These are phyloP conservation scores for Aspergillus oerlinghausenensis DNA, from an alignment of 2,329 filamentous ascomycete species.

Conservation along the genomic window DNA sequence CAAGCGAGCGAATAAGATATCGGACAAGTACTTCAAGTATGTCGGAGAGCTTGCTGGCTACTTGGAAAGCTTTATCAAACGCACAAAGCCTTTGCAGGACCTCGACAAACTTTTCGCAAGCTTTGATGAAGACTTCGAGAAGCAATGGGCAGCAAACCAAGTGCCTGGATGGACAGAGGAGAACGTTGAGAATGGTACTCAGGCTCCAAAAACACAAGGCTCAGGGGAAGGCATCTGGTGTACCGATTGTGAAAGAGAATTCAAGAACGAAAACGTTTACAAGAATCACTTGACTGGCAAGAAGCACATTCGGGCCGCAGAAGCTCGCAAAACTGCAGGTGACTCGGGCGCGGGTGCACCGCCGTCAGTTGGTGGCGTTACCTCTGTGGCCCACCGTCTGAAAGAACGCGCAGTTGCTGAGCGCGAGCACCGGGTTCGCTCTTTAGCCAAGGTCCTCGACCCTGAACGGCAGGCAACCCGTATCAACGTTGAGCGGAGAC, in stretches of 20 bases:
- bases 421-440: constrained; percentile 77
- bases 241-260: constrained; percentile 86
- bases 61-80: constrained; percentile 80
- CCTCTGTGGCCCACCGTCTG: constrained; percentile 46
- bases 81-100: constrained; percentile 81
- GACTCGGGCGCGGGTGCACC: constrained; percentile 35
- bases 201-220: constrained; percentile 49
- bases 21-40: constrained; percentile 88
- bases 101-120: constrained; percentile 69
- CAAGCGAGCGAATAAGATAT: constrained; percentile 78
- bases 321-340: constrained; percentile 51
- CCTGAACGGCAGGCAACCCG: constrained; percentile 83
- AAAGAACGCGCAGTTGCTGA: constrained; percentile 91
- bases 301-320: constrained; percentile 84
- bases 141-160: constrained; percentile 73
- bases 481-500: constrained; percentile 91
- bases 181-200: constrained; percentile 33
- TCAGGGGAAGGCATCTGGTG: constrained; percentile 76
- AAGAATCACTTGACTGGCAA: constrained; percentile 83
- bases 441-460: constrained; percentile 75
- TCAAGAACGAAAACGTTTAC: constrained; percentile 93
- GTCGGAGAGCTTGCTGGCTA: constrained; percentile 75
- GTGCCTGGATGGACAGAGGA: constrained; percentile 73
- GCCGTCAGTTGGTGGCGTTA: constrained; percentile 13
- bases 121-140: constrained; percentile 81